Evolutionary conservation across 1,284 basidiomycete species (phyloP).

Genomic region (Sanghuangporus sanghuang): DNA sequence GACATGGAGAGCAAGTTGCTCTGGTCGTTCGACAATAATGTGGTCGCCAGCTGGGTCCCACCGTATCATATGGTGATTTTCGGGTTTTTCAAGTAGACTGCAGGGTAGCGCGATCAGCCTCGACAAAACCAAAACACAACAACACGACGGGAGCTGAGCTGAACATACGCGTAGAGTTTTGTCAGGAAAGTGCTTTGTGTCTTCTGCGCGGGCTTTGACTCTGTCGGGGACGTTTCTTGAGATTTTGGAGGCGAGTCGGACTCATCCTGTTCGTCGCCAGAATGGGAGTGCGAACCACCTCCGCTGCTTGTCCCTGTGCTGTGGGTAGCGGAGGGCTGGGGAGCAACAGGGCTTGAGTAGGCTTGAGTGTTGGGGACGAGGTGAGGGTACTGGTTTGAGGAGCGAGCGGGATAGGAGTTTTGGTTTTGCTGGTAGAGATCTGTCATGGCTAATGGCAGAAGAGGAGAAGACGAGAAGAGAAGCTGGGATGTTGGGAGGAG

Average conservation of each 20-base stretch:
- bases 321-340: conserved; percentile 8
- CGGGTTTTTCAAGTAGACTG: conserved; percentile 77
- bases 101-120: conserved; percentile 13
- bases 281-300: conserved; percentile 11
- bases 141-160: conserved; percentile 16
- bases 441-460: conserved; percentile 14
- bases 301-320: conserved; percentile 6
- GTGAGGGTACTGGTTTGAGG: conserved; percentile 31
- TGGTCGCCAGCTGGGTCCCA: conserved; percentile 88
- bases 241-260: conserved; percentile 43
- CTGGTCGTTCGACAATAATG: conserved; percentile 87
- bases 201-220: conserved; percentile 49
- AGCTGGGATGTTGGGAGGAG: not conserved
- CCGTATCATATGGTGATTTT: conserved; percentile 88
- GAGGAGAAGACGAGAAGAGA: conserved; percentile 10
- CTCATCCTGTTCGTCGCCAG: conserved; percentile 20
- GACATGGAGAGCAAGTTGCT: conserved; percentile 85
- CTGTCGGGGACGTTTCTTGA: conserved; percentile 27
- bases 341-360: conserved; percentile 9
- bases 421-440: conserved; percentile 14
- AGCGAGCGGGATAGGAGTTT: conserved; percentile 20
- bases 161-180: conserved; percentile 81
- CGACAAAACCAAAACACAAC: not conserved
- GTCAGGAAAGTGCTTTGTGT: conserved; percentile 83
- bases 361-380: conserved; percentile 38